Evolutionary conservation across 139 green algal genomes (phyloP).

Genomic region (Mychonastes homosphaera): DNA sequence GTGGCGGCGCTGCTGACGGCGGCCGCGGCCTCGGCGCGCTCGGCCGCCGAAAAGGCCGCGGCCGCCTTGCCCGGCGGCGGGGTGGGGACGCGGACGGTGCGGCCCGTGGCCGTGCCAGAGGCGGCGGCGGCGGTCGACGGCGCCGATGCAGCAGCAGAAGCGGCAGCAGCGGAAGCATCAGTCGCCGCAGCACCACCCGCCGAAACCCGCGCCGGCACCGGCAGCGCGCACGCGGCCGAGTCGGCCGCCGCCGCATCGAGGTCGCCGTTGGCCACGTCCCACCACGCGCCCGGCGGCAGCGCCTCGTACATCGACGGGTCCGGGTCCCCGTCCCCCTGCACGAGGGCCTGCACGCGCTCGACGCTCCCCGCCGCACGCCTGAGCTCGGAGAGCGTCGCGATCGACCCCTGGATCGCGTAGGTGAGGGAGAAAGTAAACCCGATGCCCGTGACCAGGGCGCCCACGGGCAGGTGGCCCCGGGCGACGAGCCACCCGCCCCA

Average conservation of each 20-base stretch:
- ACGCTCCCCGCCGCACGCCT: conserved; percentile 43
- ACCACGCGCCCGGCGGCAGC: conserved; percentile 71
- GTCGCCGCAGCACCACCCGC: too few relatives aligned
- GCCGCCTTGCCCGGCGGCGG: too few relatives aligned
- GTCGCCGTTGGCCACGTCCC: conserved; percentile 45
- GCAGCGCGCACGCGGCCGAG: too few relatives aligned
- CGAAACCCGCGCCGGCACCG: too few relatives aligned
- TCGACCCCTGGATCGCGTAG: conserved; percentile 71
- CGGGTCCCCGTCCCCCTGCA: conserved; percentile 34
- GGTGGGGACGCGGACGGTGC: too few relatives aligned
- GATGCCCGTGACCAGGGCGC: conserved; percentile 70
- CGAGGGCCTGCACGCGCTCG: conserved; percentile 33
- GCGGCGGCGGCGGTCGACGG: too few relatives aligned
- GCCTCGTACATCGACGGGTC: conserved; percentile 66
- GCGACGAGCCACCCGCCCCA: conserved; percentile 68
- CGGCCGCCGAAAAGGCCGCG: too few relatives aligned
- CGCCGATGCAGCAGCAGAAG: too few relatives aligned
- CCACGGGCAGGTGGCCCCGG: conserved; percentile 51
- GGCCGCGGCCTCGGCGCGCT: too few relatives aligned
- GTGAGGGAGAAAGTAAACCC: conserved; percentile 83
- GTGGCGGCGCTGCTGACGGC: too few relatives aligned
- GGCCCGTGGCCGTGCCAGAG: too few relatives aligned
- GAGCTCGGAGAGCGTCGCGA: conserved; percentile 68
- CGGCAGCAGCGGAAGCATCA: not conserved
- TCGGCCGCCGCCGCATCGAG: too few relatives aligned